Evolutionary conservation across 2,329 filamentous ascomycete genomes (phyloP), one percentile per base, ranked within the genome.

Genomic region (Hymenoscyphus albidus): DNA sequence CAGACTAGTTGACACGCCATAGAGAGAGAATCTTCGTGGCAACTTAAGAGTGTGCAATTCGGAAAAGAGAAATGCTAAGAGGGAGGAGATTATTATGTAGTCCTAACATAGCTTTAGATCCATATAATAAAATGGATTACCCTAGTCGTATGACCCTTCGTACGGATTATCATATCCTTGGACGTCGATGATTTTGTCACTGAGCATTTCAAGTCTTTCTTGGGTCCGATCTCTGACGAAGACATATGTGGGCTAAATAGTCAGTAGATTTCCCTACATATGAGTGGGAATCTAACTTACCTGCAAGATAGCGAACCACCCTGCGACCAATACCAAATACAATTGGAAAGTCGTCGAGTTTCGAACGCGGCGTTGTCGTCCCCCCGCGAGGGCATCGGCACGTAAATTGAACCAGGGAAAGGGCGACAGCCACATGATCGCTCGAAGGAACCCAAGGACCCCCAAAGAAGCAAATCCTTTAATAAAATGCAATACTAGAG

Each of bases 1-100:
- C 87, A 91, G 93, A 97, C 93, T 95, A 88, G 93, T 95, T 88
- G 89, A 88, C 91, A 93, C 86, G 86, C 87, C 88, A 94, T 85
- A 85, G 90, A 84, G 80, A 80, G 85, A 85, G 82, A 77, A 70
- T 79, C 38, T 80, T 87, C 85, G 85, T 93, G 92, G 85, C 91
- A 96, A 95, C 93, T 97, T 90, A 97, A 96, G 89, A 90, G 91
- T 89, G 90, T 94, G 92, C 92, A 67, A 61, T 58, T 60, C 16
- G 44, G n/a, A 22, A 51, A 27, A 12, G 9, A 22, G 22, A n/a
- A 16, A 51, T 22, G 18, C n/a, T 51, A 22, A 51, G 12, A 51
- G 44, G n/a, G 12, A 22, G 22, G 18, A 51, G 7, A 27, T 35
- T 35, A 4, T 35, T 35, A 35, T 35, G 35, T 10, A 35, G 35